phyloP scores from a whole-genome alignment of 2,329 filamentous ascomycete species.

The Pseudocercospora eumusae region DNA sequence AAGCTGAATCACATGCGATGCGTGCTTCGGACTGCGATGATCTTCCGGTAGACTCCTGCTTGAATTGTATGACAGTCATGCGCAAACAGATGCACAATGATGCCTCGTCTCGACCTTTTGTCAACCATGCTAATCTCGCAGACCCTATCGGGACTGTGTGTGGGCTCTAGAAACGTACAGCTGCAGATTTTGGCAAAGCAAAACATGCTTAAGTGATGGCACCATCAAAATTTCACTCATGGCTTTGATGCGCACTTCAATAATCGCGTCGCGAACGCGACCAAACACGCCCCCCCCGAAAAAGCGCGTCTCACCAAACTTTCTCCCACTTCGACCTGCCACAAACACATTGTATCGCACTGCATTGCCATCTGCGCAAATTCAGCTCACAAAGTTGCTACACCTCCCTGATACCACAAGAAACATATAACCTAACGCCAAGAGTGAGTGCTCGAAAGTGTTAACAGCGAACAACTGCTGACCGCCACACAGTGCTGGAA shows the following conservation, averaged over 20 bases:
- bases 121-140: not conserved
- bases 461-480: conserved; percentile 19
- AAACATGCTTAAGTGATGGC: no score
- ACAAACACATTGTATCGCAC: not conserved
- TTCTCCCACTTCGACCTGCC: not conserved
- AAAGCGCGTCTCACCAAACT: not conserved
- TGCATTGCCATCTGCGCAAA: not conserved
- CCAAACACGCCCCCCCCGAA: not conserved
- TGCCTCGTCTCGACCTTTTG: not conserved
- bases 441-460: conserved; percentile 15
- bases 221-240: not conserved
- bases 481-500: conserved; percentile 72
- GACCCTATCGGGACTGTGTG: not conserved
- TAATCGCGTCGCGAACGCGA: not conserved
- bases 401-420: not conserved
- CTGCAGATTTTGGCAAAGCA: no score
- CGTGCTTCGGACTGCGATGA: not conserved
- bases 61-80: not conserved
- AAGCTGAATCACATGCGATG: not conserved
- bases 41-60: not conserved
- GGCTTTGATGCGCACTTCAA: not conserved
- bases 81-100: not conserved
- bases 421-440: conserved; percentile 1
- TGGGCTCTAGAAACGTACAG: not conserved
- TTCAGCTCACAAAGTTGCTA: not conserved